Evolutionary conservation across 257 asterid species (phyloP).

Genomic region (Osmanthus fragrans): DNA sequence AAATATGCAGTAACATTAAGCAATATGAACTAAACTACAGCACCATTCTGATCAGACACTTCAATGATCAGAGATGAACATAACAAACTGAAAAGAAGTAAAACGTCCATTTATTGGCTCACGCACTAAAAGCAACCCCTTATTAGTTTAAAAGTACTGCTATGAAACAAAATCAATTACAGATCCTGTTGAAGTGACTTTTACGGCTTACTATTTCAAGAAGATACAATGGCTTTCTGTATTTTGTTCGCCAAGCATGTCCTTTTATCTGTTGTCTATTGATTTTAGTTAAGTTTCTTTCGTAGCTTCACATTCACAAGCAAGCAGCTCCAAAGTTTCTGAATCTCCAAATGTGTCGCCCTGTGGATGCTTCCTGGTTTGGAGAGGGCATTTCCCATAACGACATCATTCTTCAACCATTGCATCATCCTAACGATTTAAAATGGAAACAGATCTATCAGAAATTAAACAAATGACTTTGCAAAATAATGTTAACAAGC

Average conservation of each 20-base stretch:
- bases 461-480: background rate
- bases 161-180: background rate
- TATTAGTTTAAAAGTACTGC: background rate
- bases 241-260: background rate
- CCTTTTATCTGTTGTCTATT: background rate
- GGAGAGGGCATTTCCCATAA: background rate
- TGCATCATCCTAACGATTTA: background rate
- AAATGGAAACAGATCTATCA: background rate
- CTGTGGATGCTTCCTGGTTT: background rate
- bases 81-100: background rate
- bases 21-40: constrained; percentile 8
- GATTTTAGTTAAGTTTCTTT: background rate
- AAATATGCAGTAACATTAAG: background rate
- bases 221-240: background rate
- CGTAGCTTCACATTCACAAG: background rate
- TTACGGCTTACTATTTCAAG: background rate
- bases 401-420: background rate
- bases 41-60: background rate
- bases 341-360: background rate
- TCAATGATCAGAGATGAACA: background rate
- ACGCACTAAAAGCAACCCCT: background rate
- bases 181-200: background rate
- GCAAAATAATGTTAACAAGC: background rate
- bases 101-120: background rate
- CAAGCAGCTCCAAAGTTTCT: background rate